Evolutionary conservation across 2,329 filamentous ascomycete genomes (phyloP), one percentile per base, ranked within the genome.

Genomic region (Clonostachys byssicola): DNA sequence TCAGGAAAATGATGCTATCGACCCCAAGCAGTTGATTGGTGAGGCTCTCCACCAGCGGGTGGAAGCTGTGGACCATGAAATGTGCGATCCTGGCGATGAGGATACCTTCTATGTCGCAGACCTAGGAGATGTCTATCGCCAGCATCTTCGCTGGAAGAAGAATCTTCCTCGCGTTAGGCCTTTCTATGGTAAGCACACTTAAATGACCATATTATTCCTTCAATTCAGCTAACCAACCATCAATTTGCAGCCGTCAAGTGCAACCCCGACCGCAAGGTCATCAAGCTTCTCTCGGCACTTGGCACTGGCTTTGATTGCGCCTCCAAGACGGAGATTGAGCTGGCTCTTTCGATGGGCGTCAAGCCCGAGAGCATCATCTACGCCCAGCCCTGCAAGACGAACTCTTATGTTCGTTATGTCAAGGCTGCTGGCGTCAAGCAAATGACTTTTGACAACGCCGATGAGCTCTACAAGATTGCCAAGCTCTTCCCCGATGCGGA

Each of bases 371-470:
- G 92, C 67, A 95, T 99, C 76, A 96, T 99, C 72, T 99, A 97
- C 64, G 94, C 94, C 44, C 94, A 99, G 74, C 94, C 94, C 47
- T 97, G 94, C 88, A 99, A 99, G 84, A 99, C 94, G 61, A 95
- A 94, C 74, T 96, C 92, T 43, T 97, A 96, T 68, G 80, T 99
- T 52, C 90, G 92, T 63, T 95, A 92, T 62, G 94, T 95, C 54
- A 84, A 88, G 61, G 80, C 83, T 63, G 77, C 85, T 56, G 88
- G 87, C 56, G 94, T 99, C 65, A 92, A 88, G 74, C 89, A 96
- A 77, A 97, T 99, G 92, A 99, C 94, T 3, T 97, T 99, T 64
- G 94, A 99, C 80, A 99, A 99, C 60, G 83, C 88, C 65, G 94
- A 99, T 67, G 94, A 99, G 78, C 81, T 99, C 45, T 90, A 92